These are phyloP conservation scores for Glonium stellatum DNA, from an alignment of 495 filamentous ascomycete genomes.

Conservation along the genomic window DNA sequence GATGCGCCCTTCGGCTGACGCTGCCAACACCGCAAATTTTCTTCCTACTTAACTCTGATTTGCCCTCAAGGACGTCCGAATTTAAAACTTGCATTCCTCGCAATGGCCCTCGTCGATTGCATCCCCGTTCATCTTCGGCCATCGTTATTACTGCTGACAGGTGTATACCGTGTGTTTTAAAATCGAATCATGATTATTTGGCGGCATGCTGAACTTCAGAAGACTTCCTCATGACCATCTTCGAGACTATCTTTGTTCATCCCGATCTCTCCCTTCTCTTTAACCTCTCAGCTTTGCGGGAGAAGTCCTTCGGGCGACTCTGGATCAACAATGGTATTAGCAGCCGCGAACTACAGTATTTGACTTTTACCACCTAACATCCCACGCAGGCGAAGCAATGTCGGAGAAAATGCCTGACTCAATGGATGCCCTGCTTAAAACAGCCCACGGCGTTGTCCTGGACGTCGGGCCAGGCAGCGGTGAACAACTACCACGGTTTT, in stretches of 20 bases:
- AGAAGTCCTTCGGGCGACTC: constrained; percentile 21
- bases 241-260: constrained; percentile 17
- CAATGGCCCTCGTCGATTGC: constrained; percentile 7
- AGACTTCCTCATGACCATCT: constrained; percentile 24
- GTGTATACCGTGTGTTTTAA: constrained; percentile 14
- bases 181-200: not conserved
- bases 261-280: constrained; percentile 13
- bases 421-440: constrained; percentile 16
- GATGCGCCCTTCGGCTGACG: too few relatives aligned
- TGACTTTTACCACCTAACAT: not conserved
- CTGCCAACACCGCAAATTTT: too few relatives aligned
- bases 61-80: too few relatives aligned
- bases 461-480: constrained; percentile 40
- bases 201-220: constrained; percentile 1
- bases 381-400: constrained; percentile 20
- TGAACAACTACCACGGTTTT: constrained; percentile 24
- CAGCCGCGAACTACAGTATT: not conserved
- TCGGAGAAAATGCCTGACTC: constrained; percentile 26
- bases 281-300: constrained; percentile 15
- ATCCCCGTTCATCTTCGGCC: constrained; percentile 21
- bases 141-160: constrained; percentile 8
- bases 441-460: constrained; percentile 29
- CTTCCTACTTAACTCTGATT: too few relatives aligned
- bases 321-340: constrained; percentile 21
- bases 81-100: constrained; percentile 3